Evolutionary conservation across 2,329 filamentous ascomycete genomes (phyloP).

Genomic region (Diaporthe australafricana): DNA sequence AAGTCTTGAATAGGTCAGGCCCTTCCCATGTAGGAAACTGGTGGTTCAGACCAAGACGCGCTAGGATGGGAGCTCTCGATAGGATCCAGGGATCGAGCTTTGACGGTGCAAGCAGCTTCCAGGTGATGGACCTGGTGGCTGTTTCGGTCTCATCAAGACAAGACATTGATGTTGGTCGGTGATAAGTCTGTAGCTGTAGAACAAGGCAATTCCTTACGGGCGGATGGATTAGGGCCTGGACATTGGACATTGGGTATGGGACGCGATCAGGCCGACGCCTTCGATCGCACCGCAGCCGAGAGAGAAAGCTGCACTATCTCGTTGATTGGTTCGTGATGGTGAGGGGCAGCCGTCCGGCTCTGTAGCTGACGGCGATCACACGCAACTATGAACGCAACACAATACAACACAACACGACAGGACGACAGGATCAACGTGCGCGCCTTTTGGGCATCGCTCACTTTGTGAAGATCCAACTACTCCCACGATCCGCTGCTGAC

Average conservation of each 20-base stretch:
- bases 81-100: constrained; percentile 23
- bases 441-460: background rate
- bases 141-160: background rate
- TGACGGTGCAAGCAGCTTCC: background rate
- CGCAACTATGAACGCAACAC: background rate
- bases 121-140: background rate
- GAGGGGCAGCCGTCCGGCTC: constrained; percentile 25
- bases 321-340: constrained; percentile 27
- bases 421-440: background rate
- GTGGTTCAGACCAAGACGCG: constrained; percentile 22
- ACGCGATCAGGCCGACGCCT: background rate
- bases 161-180: background rate
- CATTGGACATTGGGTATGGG: background rate
- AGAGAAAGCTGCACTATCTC: background rate
- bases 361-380: constrained; percentile 17
- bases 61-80: constrained; percentile 34
- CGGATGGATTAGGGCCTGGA: background rate
- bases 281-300: constrained; percentile 9
- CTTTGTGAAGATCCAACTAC: background rate
- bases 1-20: background rate
- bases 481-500: background rate
- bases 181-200: background rate
- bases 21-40: background rate
- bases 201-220: background rate
- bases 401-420: background rate